Base-by-base conservation (phyloP, 2,329 filamentous ascomycete species). In the Ophiocordyceps sinensis region DNA sequence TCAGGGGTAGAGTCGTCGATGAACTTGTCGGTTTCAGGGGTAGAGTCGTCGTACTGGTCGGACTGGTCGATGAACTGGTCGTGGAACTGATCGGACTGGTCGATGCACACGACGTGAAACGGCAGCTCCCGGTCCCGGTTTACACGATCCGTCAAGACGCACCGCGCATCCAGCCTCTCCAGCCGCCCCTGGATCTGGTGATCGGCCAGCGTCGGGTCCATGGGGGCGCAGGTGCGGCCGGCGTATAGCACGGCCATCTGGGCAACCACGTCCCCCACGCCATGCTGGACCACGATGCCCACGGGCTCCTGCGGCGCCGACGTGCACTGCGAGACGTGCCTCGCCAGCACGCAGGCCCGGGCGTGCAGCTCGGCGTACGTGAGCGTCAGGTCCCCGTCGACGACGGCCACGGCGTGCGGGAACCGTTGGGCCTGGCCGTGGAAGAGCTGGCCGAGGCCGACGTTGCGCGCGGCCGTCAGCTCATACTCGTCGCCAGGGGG, bases 241-340 rank as follows among this genome's bases (percentile, higher is more conserved):
- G 37, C 37, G 30, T 39, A 39, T 3, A 39, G 5, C 4, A 39
- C 28, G 15, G 37, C 37, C 28, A 39, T 31, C 28, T 39, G 37
- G 17, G 37, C 37, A 29, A 39, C 28, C n/a, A 32, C 37, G 15
- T 39, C 37, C 7, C 15, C 37, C 3, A 32, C 17, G 3, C 37
- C 37, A 39, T 39, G 37, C 37, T 32, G 15, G 17, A 39, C 37
- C 28, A 39, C 37, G 28, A 39, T 39, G 5, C 37, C 37, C 8
- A 39, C 37, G 4, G 28, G 28, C 28, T 39, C 28, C 15, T 39
- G 15, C 3, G 5, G 1, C 2, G 5, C 9, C 5, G 13, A 15
- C 15, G 17, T 35, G 3, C 8, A 35, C 19, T 11, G 28, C n/a
- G 4, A 30, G 28, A 21, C 12, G 11, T 8, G 17, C n/a, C 17